phyloP scores from a whole-genome alignment of 352 stramenopile species.

The Phytophthora tubulina region DNA sequence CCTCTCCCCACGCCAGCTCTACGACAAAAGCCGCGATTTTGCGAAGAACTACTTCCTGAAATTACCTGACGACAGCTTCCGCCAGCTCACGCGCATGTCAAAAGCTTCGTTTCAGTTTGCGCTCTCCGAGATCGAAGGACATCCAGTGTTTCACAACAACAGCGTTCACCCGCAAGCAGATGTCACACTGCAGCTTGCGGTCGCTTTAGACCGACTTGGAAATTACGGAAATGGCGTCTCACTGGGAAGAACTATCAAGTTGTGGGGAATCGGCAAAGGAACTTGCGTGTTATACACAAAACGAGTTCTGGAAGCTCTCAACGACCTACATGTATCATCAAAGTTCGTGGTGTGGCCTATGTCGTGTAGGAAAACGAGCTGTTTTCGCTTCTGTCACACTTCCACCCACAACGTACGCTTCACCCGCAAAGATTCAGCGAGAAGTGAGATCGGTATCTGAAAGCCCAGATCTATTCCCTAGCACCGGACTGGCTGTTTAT shows the following conservation, averaged over 20 bases:
- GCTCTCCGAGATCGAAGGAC: not conserved
- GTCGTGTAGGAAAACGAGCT: too few species aligned
- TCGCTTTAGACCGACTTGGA: not conserved
- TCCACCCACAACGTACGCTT: too few species aligned
- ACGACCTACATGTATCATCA: too few species aligned
- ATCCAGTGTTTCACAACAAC: conserved; percentile 5
- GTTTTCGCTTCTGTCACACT: too few species aligned
- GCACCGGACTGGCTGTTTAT: too few species aligned
- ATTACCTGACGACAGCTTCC: conserved; percentile 5
- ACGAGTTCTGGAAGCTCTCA: not conserved
- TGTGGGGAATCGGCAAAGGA: conserved; percentile 4
- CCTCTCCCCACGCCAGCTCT: not conserved
- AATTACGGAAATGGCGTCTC: conserved; percentile 11
- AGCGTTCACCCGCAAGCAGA: not conserved
- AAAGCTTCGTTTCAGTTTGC: not conserved
- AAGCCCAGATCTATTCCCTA: too few species aligned
- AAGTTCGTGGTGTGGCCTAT: too few species aligned
- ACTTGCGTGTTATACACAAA: conserved; percentile 1
- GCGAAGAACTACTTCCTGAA: not conserved
- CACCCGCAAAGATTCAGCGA: too few species aligned
- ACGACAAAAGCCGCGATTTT: conserved; percentile 1
- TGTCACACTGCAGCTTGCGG: conserved; percentile 7
- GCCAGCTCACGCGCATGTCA: conserved; percentile 1
- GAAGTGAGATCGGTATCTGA: too few species aligned
- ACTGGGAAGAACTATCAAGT: conserved; percentile 3